Conservation (phyloP, 1,139 yeast genomes). For the Yamadazyma diddensiae region DNA sequence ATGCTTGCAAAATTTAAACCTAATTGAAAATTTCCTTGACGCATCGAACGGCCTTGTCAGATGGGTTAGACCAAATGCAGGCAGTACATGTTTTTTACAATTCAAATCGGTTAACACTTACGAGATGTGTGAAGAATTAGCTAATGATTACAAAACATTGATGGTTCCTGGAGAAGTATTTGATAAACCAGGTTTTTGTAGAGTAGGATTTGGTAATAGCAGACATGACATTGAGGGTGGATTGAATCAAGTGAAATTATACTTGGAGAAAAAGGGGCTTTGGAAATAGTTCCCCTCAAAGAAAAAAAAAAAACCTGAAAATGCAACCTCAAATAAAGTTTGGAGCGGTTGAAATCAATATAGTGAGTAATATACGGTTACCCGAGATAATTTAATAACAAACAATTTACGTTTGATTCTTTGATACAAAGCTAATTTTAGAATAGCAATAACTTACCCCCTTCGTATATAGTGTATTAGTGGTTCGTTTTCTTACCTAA, state of each 20-base stretch:
- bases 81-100: constrained; percentile 47
- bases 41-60: constrained; percentile 28
- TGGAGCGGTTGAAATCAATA: too few relatives aligned
- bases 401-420: too few relatives aligned
- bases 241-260: constrained; percentile 12
- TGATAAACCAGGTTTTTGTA: constrained; percentile 36
- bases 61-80: constrained; percentile 48
- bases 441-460: too few relatives aligned
- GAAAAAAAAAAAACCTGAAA: background rate
- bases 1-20: constrained; percentile 34
- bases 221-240: constrained; percentile 28
- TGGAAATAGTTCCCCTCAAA: too few relatives aligned
- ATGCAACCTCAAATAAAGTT: too few relatives aligned
- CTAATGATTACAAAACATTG: constrained; percentile 31
- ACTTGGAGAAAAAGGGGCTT: constrained; percentile 1
- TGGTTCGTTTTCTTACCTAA: too few relatives aligned
- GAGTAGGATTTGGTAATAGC: constrained; percentile 54
- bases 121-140: constrained; percentile 35
- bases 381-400: too few relatives aligned
- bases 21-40: constrained; percentile 33
- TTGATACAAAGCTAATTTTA: too few relatives aligned
- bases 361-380: too few relatives aligned
- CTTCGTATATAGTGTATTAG: too few relatives aligned
- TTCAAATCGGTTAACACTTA: constrained; percentile 29
- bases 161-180: constrained; percentile 55